Conservation (phyloP, 345 rosid genomes). For the Rhizophora mangle region DNA sequence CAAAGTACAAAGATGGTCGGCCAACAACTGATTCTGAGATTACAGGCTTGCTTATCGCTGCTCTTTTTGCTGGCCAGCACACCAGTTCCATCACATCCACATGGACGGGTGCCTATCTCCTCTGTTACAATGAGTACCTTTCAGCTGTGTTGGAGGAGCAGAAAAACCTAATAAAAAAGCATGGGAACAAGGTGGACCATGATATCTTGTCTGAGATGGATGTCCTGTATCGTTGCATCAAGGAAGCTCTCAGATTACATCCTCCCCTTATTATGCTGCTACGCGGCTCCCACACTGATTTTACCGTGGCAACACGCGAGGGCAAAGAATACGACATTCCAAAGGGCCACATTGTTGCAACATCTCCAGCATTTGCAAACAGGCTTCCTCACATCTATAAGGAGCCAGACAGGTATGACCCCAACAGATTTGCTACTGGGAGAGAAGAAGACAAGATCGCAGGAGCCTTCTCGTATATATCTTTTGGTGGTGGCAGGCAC, state of each 20-base stretch:
- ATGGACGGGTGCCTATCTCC: slow-evolving; percentile 95
- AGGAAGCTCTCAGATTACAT: slow-evolving; percentile 95
- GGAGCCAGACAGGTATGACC: slow-evolving; percentile 82
- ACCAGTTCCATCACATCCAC: slow-evolving; percentile 98
- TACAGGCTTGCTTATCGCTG: slow-evolving; percentile 93
- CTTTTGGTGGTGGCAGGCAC: slow-evolving; percentile 97
- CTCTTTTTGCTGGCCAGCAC: slow-evolving; percentile 98
- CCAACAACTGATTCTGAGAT: slow-evolving; percentile 82
- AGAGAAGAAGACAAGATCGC: slow-evolving; percentile 94
- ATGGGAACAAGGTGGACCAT: slow-evolving; percentile 84
- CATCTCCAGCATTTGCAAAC: slow-evolving; percentile 96
- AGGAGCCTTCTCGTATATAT: slow-evolving; percentile 83
- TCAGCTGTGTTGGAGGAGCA: slow-evolving; percentile 75
- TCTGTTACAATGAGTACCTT: slow-evolving; percentile 54
- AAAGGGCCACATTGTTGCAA: slow-evolving; percentile 88
- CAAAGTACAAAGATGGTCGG: slow-evolving; percentile 90
- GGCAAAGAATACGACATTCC: slow-evolving; percentile 87
- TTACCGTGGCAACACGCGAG: slow-evolving; percentile 69
- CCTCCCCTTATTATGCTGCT: slow-evolving; percentile 92
- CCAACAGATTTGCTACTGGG: slow-evolving; percentile 71
- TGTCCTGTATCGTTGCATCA: slow-evolving; percentile 78
- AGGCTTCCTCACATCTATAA: slow-evolving; percentile 75
- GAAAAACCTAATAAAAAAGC: slow-evolving; percentile 58
- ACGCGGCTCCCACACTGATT: slow-evolving; percentile 83
- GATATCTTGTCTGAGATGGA: slow-evolving; percentile 94